Evolutionary conservation across 805 yeast genomes (phyloP).

Genomic region (Ogataea angusta): DNA sequence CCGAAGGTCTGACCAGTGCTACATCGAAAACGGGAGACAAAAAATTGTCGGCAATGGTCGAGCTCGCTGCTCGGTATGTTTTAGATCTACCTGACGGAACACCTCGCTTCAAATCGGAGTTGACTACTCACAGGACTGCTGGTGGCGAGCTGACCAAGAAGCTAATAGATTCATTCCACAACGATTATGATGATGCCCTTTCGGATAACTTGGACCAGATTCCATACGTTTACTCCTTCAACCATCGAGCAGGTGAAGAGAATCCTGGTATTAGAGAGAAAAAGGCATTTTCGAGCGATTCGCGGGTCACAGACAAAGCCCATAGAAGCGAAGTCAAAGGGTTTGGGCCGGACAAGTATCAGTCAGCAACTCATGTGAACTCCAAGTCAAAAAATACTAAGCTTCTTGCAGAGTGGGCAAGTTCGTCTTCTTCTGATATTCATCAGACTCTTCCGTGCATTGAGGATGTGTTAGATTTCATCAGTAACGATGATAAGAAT

Average conservation of each 20-base stretch:
- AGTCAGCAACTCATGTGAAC: constrained; percentile 40
- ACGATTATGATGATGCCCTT: constrained; percentile 21
- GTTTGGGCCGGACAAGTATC: constrained; percentile 64
- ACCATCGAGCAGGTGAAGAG: constrained; percentile 84
- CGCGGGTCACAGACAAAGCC: constrained; percentile 64
- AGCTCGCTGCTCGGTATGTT: constrained; percentile 68
- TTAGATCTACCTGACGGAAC: constrained; percentile 39
- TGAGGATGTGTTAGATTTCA: constrained; percentile 54
- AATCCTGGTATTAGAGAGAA: constrained; percentile 81
- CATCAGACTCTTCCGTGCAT: constrained; percentile 42
- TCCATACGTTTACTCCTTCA: constrained; percentile 54
- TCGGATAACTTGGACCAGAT: constrained; percentile 27
- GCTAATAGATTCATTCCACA: constrained; percentile 20
- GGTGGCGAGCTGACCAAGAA: constrained; percentile 21
- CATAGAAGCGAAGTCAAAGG: constrained; percentile 79
- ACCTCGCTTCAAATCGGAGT: constrained; percentile 25
- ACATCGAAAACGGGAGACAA: constrained; percentile 34
- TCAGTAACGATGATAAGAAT: constrained; percentile 41
- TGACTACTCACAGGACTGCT: constrained; percentile 4
- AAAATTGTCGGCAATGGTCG: constrained; percentile 64
- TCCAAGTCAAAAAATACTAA: constrained; percentile 53
- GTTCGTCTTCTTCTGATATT: constrained; percentile 35
- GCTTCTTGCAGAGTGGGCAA: constrained; percentile 56
- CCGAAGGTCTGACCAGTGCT: constrained; percentile 42
- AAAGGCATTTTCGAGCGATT: constrained; percentile 76